These are phyloP conservation scores for Aspergillus affinis DNA, from an alignment of 495 filamentous ascomycete species.

Conservation along the genomic window DNA sequence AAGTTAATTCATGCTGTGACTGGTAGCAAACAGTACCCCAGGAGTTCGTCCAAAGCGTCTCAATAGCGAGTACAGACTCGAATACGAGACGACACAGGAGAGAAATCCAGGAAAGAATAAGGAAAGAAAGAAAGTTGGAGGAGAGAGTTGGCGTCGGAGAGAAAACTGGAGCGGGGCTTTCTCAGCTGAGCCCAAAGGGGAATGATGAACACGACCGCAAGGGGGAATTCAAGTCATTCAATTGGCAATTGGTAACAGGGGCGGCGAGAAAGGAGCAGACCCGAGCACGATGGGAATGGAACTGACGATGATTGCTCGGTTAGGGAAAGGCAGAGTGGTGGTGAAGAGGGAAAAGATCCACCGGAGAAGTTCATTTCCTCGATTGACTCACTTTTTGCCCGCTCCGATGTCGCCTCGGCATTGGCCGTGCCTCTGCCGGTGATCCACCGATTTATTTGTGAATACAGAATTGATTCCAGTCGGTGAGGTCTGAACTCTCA, in stretches of 20 bases:
- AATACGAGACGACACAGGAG: neutral
- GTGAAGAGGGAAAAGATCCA: constrained; percentile 8
- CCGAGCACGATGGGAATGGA: neutral
- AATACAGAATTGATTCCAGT: neutral
- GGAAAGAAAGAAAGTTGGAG: neutral
- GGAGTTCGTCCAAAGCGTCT: constrained; percentile 1
- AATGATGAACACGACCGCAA: neutral
- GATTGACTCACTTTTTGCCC: constrained; percentile 31
- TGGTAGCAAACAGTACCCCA: neutral
- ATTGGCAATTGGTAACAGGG: too few species aligned
- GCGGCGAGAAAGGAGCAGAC: too few species aligned
- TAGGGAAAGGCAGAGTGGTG: neutral
- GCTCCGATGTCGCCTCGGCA: constrained; percentile 38
- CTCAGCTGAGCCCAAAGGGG: constrained; percentile 1
- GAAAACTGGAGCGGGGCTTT: constrained; percentile 5
- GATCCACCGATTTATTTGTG: neutral
- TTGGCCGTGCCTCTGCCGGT: neutral
- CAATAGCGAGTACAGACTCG: constrained; percentile 4
- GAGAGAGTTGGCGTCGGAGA: neutral
- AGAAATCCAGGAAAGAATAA: neutral
- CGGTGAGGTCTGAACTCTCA: neutral
- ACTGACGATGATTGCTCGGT: constrained; percentile 1
- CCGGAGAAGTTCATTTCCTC: constrained; percentile 4
- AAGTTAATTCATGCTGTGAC: constrained; percentile 38
- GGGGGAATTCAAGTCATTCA: too few species aligned